These are phyloP conservation scores for Gossypioides kirkii DNA, from an alignment of 345 rosid species.

Conservation along the genomic window DNA sequence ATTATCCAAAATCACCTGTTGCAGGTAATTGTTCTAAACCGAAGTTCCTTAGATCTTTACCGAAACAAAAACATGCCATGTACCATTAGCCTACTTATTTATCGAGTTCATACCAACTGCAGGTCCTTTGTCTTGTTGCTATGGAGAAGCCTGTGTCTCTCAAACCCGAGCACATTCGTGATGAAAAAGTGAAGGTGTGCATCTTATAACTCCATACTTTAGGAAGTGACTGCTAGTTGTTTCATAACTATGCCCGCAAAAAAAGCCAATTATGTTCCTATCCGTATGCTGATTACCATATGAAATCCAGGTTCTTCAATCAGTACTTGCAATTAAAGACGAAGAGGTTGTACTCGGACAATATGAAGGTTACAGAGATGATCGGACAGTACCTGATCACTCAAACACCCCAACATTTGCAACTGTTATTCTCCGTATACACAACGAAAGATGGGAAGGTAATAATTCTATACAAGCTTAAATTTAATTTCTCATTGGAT, in stretches of 20 bases:
- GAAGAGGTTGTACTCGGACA: slow-evolving; percentile 98
- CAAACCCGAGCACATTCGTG: slow-evolving; percentile 86
- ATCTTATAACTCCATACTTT: not conserved
- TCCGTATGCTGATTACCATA: slow-evolving; percentile 17
- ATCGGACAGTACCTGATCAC: slow-evolving; percentile 86
- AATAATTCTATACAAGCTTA: not conserved
- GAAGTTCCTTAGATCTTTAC: not conserved
- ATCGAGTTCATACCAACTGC: slow-evolving; percentile 22
- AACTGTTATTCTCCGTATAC: slow-evolving; percentile 67
- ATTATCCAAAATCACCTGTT: slow-evolving; percentile 94
- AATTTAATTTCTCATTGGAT: not conserved
- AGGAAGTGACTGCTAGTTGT: slow-evolving; percentile 13
- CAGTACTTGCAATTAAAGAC: slow-evolving; percentile 81
- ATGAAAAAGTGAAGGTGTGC: slow-evolving; percentile 96
- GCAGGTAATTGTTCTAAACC: slow-evolving; percentile 54
- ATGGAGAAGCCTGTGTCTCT: slow-evolving; percentile 98
- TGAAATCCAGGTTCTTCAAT: slow-evolving; percentile 78
- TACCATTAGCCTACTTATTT: not conserved
- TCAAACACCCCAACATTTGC: slow-evolving; percentile 48
- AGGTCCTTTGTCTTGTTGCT: slow-evolving; percentile 91
- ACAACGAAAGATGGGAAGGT: slow-evolving; percentile 99
- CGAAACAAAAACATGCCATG: not conserved
- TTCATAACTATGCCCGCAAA: not conserved
- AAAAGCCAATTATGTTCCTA: not conserved
- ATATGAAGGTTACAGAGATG: slow-evolving; percentile 84